Evolutionary conservation across 176 grass and related monocot genomes (phyloP).

Genomic region (Oryza punctata): DNA sequence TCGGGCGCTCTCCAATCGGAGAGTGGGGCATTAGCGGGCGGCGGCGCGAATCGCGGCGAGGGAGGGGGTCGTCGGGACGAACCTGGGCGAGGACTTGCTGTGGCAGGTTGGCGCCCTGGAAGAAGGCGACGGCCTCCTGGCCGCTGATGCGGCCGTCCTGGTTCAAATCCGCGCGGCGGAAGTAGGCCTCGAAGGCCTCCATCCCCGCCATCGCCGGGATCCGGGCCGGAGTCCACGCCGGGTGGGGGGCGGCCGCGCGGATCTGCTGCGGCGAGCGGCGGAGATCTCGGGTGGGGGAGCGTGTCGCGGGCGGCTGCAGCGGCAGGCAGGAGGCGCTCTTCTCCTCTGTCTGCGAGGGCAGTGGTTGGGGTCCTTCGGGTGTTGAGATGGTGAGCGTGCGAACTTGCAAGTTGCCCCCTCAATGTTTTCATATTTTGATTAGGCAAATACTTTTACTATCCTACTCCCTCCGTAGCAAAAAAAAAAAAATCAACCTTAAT

Average conservation of each 20-base stretch:
- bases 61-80: not conserved
- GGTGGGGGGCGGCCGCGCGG: not conserved
- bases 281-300: constrained; percentile 44
- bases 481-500: too few relatives aligned
- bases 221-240: constrained; percentile 15
- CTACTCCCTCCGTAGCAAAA: too few relatives aligned
- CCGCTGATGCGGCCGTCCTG: constrained; percentile 98
- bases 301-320: constrained; percentile 31
- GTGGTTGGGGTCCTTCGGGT: constrained; percentile 22
- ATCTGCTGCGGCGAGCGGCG: constrained; percentile 40
- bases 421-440: too few relatives aligned
- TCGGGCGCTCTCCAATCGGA: not conserved
- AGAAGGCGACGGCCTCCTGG: constrained; percentile 91
- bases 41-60: not conserved
- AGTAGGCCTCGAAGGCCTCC: constrained; percentile 93
- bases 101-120: constrained; percentile 77
- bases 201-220: constrained; percentile 53
- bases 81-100: constrained; percentile 96
- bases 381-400: not conserved
- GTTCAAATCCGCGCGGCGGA: constrained; percentile 88
- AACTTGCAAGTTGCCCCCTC: constrained; percentile 25
- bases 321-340: not conserved
- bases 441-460: too few relatives aligned
- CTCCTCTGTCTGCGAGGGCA: constrained; percentile 33
- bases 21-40: not conserved